Percentiles rank a stretch among this genome's conserved stretches.
These are phyloP conservation scores for Trichosporon asahii DNA, from an alignment of 1,284 basidiomycete genomes.

Conservation along the genomic window DNA sequence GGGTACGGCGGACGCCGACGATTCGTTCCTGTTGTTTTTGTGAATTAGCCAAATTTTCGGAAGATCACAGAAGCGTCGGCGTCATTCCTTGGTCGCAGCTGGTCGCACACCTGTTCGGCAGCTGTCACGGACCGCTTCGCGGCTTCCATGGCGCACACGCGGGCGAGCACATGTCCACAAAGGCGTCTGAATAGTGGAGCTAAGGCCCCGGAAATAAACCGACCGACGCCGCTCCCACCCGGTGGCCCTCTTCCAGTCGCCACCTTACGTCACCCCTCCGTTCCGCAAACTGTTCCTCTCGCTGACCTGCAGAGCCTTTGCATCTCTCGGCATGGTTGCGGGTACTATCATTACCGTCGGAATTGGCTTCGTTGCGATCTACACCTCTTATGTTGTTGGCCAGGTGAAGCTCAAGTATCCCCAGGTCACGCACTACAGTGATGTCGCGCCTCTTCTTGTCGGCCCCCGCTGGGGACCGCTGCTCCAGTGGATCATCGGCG, in stretches of 20 bases:
- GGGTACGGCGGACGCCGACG: background rate
- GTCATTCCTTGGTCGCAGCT: background rate
- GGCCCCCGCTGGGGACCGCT: constrained; percentile 3
- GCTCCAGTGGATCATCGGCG: constrained; percentile 10
- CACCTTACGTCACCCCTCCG: background rate
- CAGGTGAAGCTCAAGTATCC: constrained; percentile 26
- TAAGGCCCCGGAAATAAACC: background rate
- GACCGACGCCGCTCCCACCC: background rate
- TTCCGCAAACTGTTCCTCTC: too few species aligned
- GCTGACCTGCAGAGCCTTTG: constrained; percentile 19
- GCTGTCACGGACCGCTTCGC: background rate
- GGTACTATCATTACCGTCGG: constrained; percentile 19
- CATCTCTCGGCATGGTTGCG: constrained; percentile 21
- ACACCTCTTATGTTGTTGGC: constrained; percentile 20
- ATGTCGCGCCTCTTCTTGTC: constrained; percentile 18
- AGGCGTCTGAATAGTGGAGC: background rate
- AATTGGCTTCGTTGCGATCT: constrained; percentile 19
- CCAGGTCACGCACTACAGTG: constrained; percentile 20
- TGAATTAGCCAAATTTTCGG: background rate
- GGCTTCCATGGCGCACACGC: background rate
- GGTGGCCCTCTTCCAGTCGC: background rate
- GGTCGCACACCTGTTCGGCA: background rate
- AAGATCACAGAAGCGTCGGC: background rate
- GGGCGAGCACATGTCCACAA: background rate
- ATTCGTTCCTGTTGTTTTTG: background rate